Base-by-base conservation (phyloP, 2,329 filamentous ascomycete species). In the Penicillium paneum region DNA sequence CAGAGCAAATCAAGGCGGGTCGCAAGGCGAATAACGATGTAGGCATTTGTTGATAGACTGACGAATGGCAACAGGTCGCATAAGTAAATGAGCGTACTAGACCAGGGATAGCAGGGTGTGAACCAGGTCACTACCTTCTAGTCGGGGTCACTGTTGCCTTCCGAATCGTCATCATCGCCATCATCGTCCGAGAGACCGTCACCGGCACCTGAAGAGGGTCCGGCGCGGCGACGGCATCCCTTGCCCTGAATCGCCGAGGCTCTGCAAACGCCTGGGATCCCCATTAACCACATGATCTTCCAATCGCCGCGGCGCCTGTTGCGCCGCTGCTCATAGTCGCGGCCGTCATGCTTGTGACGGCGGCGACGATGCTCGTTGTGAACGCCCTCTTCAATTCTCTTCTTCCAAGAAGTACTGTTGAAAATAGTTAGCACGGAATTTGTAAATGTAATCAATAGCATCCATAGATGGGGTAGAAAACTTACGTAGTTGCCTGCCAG, bases 321-420 rank as follows among this genome's bases (percentile, higher is more conserved):
- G 63, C 63, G 68, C 62, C 69, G 68, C 61, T 67, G 67, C 62
- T 70, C 64, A 61, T 61, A 67, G 62, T 71, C 68, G 62, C 69
- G 71, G 56, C 65, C 69, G 66, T 72, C 66, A 66, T 64, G 59
- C 53, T 63, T 63, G 61, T 66, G 67, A 68, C 64, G 71, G 56
- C 71, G 68, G 64, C 69, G 71, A 64, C 71, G 61, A 67, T 73
- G 62, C 61, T 73, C 66, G 57, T 65, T 61, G 67, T 77, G 74
- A 72, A 81, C 73, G 81, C 80, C 82, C 81, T 83, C 80, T 90
- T 86, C 79, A 87, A 78, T 78, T 83, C 71, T 86, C 82, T 70
- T 97, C 92, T 75, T 97, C 93, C 75, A 97, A 76, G 89, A 97
- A 97, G 87, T 96, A 97, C 47, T 49, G 15, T 49, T 13, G 15